These are phyloP conservation scores for Ganoderma boninense DNA, from an alignment of 1,284 basidiomycete species.

Conservation along the genomic window DNA sequence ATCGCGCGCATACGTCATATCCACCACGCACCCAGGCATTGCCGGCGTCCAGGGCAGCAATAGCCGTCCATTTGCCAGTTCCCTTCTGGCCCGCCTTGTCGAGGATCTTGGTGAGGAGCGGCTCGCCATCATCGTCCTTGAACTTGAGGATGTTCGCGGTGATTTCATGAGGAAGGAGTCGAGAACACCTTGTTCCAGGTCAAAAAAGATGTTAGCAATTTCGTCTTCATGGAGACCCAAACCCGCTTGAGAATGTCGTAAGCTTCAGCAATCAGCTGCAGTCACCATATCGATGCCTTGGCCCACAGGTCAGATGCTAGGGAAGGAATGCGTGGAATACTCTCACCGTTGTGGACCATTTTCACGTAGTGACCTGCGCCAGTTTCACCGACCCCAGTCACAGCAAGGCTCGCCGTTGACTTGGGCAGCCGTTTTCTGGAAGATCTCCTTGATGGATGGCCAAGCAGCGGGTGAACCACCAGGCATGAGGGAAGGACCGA, in stretches of 20 bases:
- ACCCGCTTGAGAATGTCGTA: constrained; percentile 99
- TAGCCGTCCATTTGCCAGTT: constrained; percentile 99
- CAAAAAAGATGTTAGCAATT: constrained; percentile 88
- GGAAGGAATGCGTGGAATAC: constrained; percentile 32
- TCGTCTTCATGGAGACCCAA: constrained; percentile 87
- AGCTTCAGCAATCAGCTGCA: constrained; percentile 99
- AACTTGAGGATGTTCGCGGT: constrained; percentile 95
- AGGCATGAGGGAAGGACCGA: constrained; percentile 99
- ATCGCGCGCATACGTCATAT: constrained; percentile 7
- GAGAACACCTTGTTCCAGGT: constrained; percentile 98
- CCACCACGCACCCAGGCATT: constrained; percentile 72
- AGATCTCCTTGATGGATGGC: constrained; percentile 98
- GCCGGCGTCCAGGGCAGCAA: constrained; percentile 97
- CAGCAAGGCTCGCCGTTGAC: constrained; percentile 97
- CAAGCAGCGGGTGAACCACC: constrained; percentile 96
- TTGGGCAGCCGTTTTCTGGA: constrained; percentile 98
- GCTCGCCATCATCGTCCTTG: constrained; percentile 95
- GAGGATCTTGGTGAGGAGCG: constrained; percentile 94
- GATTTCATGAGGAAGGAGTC: constrained; percentile 99
- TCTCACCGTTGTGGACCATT: constrained; percentile 97
- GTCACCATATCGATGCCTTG: constrained; percentile 99
- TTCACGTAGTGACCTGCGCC: constrained; percentile 97
- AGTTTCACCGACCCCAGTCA: constrained; percentile 98
- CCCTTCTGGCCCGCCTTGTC: constrained; percentile 99
- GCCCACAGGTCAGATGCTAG: constrained; percentile 21